Evolutionary conservation across 169 alveolate species (phyloP).

Genomic region (Plasmodium vivax): DNA sequence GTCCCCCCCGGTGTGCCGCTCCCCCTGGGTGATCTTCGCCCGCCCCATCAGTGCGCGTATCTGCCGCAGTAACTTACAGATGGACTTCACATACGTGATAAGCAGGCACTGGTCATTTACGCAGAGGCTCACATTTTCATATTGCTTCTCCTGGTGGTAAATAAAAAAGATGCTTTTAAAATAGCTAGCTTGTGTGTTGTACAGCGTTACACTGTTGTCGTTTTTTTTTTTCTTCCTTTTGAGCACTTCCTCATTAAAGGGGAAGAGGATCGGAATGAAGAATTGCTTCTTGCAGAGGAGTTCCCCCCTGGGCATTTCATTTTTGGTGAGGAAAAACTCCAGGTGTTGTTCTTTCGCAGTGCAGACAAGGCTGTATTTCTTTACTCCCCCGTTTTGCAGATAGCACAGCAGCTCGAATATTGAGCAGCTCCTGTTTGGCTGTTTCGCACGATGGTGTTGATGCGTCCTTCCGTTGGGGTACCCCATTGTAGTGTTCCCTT

Average conservation of each 20-base stretch:
- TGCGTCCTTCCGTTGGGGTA: neutral
- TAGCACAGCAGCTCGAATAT: constrained; percentile 48
- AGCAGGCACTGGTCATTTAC: constrained; percentile 34
- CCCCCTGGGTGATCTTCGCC: neutral
- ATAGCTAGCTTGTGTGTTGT: constrained; percentile 11
- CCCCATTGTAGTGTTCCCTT: neutral
- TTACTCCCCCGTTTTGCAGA: constrained; percentile 18
- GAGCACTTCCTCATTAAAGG: constrained; percentile 67
- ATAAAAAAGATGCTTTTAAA: constrained; percentile 39
- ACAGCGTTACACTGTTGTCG: neutral
- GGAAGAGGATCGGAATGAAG: constrained; percentile 47
- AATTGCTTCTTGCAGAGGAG: constrained; percentile 6
- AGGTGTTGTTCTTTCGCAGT: constrained; percentile 21
- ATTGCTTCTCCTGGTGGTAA: constrained; percentile 48
- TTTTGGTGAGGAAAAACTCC: constrained; percentile 42
- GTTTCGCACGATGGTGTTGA: neutral
- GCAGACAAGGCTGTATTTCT: constrained; percentile 43
- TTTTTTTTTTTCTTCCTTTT: constrained; percentile 9
- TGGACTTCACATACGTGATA: constrained; percentile 32
- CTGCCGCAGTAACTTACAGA: constrained; percentile 31
- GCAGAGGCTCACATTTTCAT: constrained; percentile 25
- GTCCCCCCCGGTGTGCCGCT: neutral
- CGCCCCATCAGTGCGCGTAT: neutral
- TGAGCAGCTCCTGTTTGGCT: neutral
- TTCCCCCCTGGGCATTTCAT: constrained; percentile 21